Base-by-base conservation (phyloP, 192 early-diverging fungal species). In the Rhizophagus sp. region DNA sequence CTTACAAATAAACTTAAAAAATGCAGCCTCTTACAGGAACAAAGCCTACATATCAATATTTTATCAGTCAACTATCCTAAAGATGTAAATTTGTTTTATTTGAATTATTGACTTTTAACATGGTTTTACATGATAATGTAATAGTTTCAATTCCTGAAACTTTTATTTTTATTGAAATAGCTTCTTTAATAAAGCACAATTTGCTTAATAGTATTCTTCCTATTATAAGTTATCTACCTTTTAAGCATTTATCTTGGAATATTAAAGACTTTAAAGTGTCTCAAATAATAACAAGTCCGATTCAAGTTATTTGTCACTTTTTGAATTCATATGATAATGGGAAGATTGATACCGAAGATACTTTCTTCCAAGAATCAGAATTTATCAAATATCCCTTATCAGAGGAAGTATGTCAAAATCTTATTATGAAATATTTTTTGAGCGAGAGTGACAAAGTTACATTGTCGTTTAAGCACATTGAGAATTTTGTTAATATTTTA, bases 171-270 rank as follows among this genome's bases (percentile, higher is more conserved):
- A 79, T 79, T 19, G 78, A 79, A 52, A 22, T 79, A 13, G 78
- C 67, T 11, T 79, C 78, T 27, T 44, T 64, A 13, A n/a, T 71
- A 2, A 39, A 71, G 8, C 78, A 79, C 25, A 13, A 52, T 12
- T 52, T 52, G 50, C 15, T 75, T 39, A 34, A 75, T n/a, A 34
- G n/a, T n/a, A n/a, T 39, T 15, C 27, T 72, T 36, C 63, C 41
- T 8, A 25, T 73, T 24, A 3, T 41, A 10, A 52, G 62, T 19
- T 67, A 34, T 72, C 24, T 79, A 8, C 27, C 68, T 17, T 30
- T 1, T 44, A 73, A 62, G n/a, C 78, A 79, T 70, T 17, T 79
- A 39, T 47, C 66, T 44, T 79, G 78, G 78, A 47, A 79, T 33
- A 73, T 73, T 34, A 25, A 79, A 17, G 15, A 44, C 19, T 73